Conservation (phyloP, 495 filamentous ascomycete species). For the Penicillium paxilli region DNA sequence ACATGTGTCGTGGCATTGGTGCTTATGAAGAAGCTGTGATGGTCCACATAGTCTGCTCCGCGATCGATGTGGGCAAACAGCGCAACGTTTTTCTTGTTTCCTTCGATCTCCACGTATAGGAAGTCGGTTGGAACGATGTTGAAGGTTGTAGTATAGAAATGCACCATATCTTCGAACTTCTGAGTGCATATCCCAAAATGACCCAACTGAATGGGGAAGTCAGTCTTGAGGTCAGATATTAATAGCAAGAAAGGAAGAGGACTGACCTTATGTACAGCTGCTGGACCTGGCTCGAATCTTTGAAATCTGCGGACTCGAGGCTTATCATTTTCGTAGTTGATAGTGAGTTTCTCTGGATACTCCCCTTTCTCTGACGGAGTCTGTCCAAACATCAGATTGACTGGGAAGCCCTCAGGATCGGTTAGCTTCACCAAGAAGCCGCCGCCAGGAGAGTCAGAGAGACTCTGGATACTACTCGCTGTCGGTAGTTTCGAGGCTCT, state of each 20-base stretch:
- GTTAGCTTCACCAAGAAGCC: conserved; percentile 31
- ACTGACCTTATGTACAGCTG: conserved; percentile 62
- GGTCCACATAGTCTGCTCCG: conserved; percentile 61
- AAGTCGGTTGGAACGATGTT: conserved; percentile 59
- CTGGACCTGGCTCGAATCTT: conserved; percentile 55
- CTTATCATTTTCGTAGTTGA: conserved; percentile 34
- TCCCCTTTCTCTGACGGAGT: conserved; percentile 8
- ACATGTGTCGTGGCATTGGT: conserved; percentile 57
- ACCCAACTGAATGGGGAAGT: conserved; percentile 45
- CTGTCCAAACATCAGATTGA: conserved; percentile 36
- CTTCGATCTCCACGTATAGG: conserved; percentile 24
- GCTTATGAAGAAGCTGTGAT: conserved; percentile 73
- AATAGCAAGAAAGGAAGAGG: background rate
- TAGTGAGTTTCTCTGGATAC: conserved; percentile 24
- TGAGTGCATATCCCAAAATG: conserved; percentile 68
- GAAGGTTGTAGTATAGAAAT: conserved; percentile 67
- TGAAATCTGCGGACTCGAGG: conserved; percentile 29
- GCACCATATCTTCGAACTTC: conserved; percentile 54
- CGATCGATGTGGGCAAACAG: conserved; percentile 66
- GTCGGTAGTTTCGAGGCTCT: conserved; percentile 28
- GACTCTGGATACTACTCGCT: conserved; percentile 25
- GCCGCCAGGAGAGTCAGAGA: conserved; percentile 32
- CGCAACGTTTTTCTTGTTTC: conserved; percentile 48
- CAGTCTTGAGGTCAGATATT: background rate
- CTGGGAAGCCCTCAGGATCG: conserved; percentile 37